Base-by-base conservation (phyloP, 2,329 filamentous ascomycete genomes). In the Elsinoe fawcettii region DNA sequence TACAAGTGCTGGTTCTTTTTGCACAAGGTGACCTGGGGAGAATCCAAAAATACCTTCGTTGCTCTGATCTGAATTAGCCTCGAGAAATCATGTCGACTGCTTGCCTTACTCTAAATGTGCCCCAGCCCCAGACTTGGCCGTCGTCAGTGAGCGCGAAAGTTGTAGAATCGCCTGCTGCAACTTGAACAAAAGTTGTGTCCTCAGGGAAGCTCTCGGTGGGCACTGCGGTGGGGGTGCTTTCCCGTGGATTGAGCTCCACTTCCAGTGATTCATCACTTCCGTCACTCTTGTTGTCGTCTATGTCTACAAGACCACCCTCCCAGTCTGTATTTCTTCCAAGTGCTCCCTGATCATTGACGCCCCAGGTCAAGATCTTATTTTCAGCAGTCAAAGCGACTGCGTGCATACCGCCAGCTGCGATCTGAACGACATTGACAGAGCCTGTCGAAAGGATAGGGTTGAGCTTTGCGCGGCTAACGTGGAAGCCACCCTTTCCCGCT, bases 351-450 rank as follows among this genome's bases (percentile, higher is more conserved):
- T 95, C 89, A 68, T 93, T 93, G 64, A 93, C 88, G 56, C 89
- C 89, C 89, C 89, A 95, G 25, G 87, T 90, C 56, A 90, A 74
- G 63, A 95, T 87, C 73, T 84, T 85, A 76, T 90, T 89, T 70
- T 92, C 86, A 63, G 84, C 80, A 51, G 89, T 92, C 55, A 93
- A 74, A 2, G 85, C 88, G 61, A 87, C 76, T 55, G 79, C 84
- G 72, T 95, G 89, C 88, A 95, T 92, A 58, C 88, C 88, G 60
- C 89, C 89, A 60, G 85, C 83, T 54, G 87, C 84, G 58, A 95
- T 72, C 70, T 88, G 83, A 2, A 93, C 87, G 32, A 93, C 82
- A 47, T 83, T 81, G 55, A 84, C 78, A 37, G 74, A 73, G 60
- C 78, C 74, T 3, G 79, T 73, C 23, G 74, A 71, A 41, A 90